phyloP scores from a whole-genome alignment of 2,329 filamentous ascomycete genomes.

The Cytospora piceae region DNA sequence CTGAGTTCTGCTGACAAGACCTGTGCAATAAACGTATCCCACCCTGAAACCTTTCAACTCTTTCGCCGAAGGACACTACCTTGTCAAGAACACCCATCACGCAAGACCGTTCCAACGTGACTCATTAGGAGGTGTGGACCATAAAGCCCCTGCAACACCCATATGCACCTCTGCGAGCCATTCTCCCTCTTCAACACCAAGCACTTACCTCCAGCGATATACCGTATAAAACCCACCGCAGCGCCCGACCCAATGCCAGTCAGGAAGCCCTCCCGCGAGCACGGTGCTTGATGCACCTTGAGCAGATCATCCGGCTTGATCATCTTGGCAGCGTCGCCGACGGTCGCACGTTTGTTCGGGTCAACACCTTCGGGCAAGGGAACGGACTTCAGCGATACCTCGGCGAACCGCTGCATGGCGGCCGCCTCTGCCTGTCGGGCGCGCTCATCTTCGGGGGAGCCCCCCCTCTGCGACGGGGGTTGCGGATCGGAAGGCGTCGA shows the following conservation, averaged over 20 bases:
- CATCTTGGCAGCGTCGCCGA: conserved; percentile 67
- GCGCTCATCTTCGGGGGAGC: conserved; percentile 9
- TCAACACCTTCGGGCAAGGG: conserved; percentile 28
- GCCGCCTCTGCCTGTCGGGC: conserved; percentile 19
- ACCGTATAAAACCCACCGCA: conserved; percentile 72
- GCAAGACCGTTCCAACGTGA: background rate
- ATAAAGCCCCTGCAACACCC: background rate
- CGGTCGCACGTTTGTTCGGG: conserved; percentile 37
- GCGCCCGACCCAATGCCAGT: conserved; percentile 82
- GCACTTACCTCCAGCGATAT: conserved; percentile 70
- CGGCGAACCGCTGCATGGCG: conserved; percentile 29
- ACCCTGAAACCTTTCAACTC: background rate
- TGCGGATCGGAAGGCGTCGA: conserved; percentile 9
- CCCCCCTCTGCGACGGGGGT: conserved; percentile 5
- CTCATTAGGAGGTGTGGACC: background rate
- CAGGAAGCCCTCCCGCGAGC: conserved; percentile 80
- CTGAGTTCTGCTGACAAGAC: background rate
- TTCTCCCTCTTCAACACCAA: background rate
- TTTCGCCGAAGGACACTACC: background rate
- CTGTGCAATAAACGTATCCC: background rate
- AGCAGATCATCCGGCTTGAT: conserved; percentile 72
- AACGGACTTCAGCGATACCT: conserved; percentile 30
- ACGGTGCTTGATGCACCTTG: conserved; percentile 77
- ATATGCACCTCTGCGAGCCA: background rate
- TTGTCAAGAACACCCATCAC: background rate